Base-by-base conservation (phyloP, 768 basidiomycete genomes). In the Leccinum disarticulatum region DNA sequence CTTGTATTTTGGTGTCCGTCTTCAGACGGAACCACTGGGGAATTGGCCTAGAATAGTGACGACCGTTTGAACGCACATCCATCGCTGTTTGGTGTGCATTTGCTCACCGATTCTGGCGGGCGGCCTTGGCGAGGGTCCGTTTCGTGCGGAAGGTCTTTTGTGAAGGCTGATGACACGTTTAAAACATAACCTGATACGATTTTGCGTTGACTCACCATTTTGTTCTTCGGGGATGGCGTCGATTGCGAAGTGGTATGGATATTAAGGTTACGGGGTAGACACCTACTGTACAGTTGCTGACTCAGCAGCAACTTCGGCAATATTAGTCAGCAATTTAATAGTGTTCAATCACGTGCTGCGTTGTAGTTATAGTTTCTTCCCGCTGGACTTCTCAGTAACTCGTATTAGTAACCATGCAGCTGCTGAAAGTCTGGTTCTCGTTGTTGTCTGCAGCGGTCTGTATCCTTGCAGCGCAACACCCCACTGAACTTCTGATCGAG, bases 21-120 rank as follows among this genome's bases (percentile, higher is more conserved):
- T 97, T 98, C 63, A 95, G 81, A 66, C 95, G 93, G 87, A 97
- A 98, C 96, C 96, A 99, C 73, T 98, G 96, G 65, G 96, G 97
- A 62, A 99, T 98, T 63, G 96, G 97, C 74, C 92, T 94, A 56
- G 43, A 59, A 52, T 31, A 36, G 55, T 38, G 43, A 52, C 36
- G 52, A 15, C 22, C n/a, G 14, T 33, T 10, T 56, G 14, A 67
- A 14, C n/a, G n/a, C 10, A 41, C 7, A 25, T 22, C 14, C 51
- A n/a, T 30, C 7, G 10, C 36, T 43, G 22, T 48, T 8, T 35
- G 9, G 30, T 15, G 9, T 4, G 7, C 15, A 31, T 10, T 38
- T 58, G 74, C 84, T 67, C 70, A 94, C 91, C 96, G 86, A 83
- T 99, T 99, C 85, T 97, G 95, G 72, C 93, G 88, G 61, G 82